A percentile compares a stretch with the other conserved stretches of the same genome.
phyloP scores from a whole-genome alignment of 2,329 filamentous ascomycete species.

The Neofusicoccum parvum region DNA sequence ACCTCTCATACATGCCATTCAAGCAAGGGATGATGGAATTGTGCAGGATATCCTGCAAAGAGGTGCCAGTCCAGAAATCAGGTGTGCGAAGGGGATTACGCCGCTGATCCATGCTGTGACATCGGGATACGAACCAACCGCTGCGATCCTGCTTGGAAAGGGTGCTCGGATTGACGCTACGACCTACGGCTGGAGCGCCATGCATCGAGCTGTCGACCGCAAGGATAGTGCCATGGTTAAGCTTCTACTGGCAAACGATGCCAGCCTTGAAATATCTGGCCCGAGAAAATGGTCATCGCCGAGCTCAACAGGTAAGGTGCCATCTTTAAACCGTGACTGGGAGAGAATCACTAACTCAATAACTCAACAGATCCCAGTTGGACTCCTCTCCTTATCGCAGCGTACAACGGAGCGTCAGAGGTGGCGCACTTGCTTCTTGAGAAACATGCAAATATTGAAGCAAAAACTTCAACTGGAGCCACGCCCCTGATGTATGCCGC shows the following conservation, averaged over 20 bases:
- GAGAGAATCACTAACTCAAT: neutral
- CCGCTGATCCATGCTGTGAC: constrained; percentile 13
- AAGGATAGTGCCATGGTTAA: neutral
- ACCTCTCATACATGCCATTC: constrained; percentile 7
- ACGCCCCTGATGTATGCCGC: constrained; percentile 19
- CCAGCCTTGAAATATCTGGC: neutral
- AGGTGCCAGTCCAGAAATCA: constrained; percentile 6
- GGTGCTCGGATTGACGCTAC: constrained; percentile 8
- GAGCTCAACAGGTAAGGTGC: neutral
- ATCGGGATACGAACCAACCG: constrained; percentile 2
- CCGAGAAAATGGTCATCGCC: constrained; percentile 14
- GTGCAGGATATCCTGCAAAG: constrained; percentile 13
- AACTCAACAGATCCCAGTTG: constrained; percentile 5
- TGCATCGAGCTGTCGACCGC: constrained; percentile 9
- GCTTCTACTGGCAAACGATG: constrained; percentile 11
- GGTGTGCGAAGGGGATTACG: constrained; percentile 11
- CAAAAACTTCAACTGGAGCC: constrained; percentile 15
- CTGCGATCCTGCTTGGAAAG: constrained; percentile 7
- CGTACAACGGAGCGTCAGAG: neutral
- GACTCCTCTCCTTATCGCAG: constrained; percentile 9
- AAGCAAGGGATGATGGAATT: constrained; percentile 12
- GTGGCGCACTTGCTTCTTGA: constrained; percentile 8
- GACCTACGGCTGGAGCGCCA: neutral
- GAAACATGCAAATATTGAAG: constrained; percentile 19
- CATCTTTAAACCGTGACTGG: neutral